Base-by-base conservation (phyloP, 164 flowering plant genomes). In the Saururus chinensis region DNA sequence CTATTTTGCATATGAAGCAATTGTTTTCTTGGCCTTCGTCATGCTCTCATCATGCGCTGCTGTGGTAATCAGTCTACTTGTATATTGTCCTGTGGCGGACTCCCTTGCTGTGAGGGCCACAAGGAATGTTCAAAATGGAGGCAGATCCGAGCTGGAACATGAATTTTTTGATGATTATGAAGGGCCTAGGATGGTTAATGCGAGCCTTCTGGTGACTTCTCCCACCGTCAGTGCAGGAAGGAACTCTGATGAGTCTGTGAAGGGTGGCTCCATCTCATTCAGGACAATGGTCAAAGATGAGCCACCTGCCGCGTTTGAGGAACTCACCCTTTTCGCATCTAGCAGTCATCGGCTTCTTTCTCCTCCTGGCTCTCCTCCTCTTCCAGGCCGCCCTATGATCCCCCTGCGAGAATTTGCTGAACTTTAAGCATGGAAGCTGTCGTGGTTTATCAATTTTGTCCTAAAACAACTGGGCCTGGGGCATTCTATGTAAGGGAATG, bases 11-110 rank as follows among this genome's bases (percentile, higher is more conserved):
- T 88, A 84, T 64, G 91, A 90, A 77, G 79, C 77, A 62, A 77
- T 90, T 42, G 80, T 81, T 17, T 93, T 93, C 74, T 68, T 67
- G 60, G 85, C 89, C 42, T 93, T 93, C 75, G 82, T 93, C 60
- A 74, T 81, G 49, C 83, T 90, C 53, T 48, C 82, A 51, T 75
- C 75, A 51, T 93, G 95, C 76, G 80, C 80, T 17, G 79, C 77
- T 67, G 80, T 84, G 63, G 85, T 85, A 57, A 83, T 85, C 61
- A 80, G 80, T 77, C 65, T 85, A 77, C 96, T 93, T 61, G 97
- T 90, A 1, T 90, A 88, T 74, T 82, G 63, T 58, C 99, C 99
- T 9, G 78, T 88, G 53, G 84, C 91, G 2, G 99, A 93, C 79
- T 84, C 89, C 68, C 76, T 88, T 61, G 87, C 85, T 40, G 76